Base-by-base conservation (phyloP, 495 filamentous ascomycete species). In the Parathielavia hyrcaniae region DNA sequence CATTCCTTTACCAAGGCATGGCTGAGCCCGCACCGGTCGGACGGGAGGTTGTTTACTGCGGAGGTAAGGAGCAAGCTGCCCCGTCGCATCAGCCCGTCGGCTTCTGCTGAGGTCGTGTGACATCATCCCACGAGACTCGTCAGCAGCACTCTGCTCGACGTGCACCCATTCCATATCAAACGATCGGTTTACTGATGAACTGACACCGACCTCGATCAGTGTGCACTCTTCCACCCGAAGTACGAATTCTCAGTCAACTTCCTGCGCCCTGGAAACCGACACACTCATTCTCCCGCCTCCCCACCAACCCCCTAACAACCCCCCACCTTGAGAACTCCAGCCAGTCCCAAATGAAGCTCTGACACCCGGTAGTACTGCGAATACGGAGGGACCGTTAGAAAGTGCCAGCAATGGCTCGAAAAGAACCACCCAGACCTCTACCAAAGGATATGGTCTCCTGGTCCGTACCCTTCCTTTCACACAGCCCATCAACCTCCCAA, bases 351-450 rank as follows among this genome's bases (percentile, higher is more conserved):
- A 35, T 36, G 16, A 26, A 50, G 20, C 19, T 48, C 53, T 56
- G 19, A 53, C 56, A 35, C 45, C 22, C 8, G 7, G 4, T 16
- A 98, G 93, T 98, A 96, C 74, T 98, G 93, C 75, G 95, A 97
- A 74, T 97, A 96, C 71, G 92, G 93, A 65, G 91, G 88, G 52
- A 96, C 91, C n/a, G 83, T 87, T n/a, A 95, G 90, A 74, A 97
- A 96, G 77, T 98, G 93, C 72, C 86, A 91, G 68, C 89, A 96
- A 69, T 98, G 93, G 93, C 80, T 98, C 12, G 79, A 90, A 64
- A 83, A 87, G 46, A 77, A 81, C 43, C 79, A 95, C 57, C 81
- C 86, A 1, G 77, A 81, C 43, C 72, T 96, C 71, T 91, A 96
- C 70, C 71, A 79, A 50, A 77, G 74, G 61, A 76, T 97, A 69